A percentile compares a stretch with the other conserved stretches of the same genome.
These are phyloP conservation scores for Cladorrhinum sp. DNA, from an alignment of 2,329 filamentous ascomycete genomes.

Conservation along the genomic window DNA sequence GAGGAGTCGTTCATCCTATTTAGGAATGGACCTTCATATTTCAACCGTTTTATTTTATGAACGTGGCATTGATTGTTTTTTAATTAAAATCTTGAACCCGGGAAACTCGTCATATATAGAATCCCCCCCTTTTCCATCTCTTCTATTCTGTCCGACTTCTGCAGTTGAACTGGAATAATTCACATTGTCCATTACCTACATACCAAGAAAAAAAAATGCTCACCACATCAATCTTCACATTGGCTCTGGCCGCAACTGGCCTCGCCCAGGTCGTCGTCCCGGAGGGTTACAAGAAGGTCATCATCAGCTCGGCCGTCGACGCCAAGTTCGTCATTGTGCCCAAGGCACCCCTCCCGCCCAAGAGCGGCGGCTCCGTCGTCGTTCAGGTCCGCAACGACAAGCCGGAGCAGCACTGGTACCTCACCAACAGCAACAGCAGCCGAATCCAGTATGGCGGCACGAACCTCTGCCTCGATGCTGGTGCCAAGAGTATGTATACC, in stretches of 20 bases:
- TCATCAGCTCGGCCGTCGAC: constrained; percentile 40
- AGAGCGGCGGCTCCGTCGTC: constrained; percentile 35
- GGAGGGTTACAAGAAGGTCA: constrained; percentile 38
- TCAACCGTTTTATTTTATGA: constrained; percentile 4
- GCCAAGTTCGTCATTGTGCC: constrained; percentile 41
- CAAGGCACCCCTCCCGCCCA: constrained; percentile 27
- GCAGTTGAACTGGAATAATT: too few relatives aligned
- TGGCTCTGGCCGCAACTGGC: constrained; percentile 35
- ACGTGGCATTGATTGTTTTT: background rate
- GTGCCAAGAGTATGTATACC: constrained; percentile 30
- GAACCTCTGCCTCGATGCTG: constrained; percentile 41
- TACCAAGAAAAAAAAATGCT: constrained; percentile 27
- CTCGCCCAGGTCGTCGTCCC: constrained; percentile 35
- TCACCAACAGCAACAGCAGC: constrained; percentile 33
- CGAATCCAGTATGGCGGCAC: constrained; percentile 38
- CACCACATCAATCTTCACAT: constrained; percentile 28
- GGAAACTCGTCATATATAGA: background rate
- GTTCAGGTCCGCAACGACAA: constrained; percentile 34
- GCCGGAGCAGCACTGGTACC: constrained; percentile 41
- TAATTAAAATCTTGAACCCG: background rate
- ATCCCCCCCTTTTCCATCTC: background rate
- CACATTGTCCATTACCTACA: too few relatives aligned
- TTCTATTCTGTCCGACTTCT: too few relatives aligned
- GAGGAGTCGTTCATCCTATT: background rate
- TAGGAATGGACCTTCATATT: background rate